Evolutionary conservation across 352 stramenopile genomes (phyloP), one percentile per base, ranked within the genome.

Genomic region (Phytophthora brassicae): DNA sequence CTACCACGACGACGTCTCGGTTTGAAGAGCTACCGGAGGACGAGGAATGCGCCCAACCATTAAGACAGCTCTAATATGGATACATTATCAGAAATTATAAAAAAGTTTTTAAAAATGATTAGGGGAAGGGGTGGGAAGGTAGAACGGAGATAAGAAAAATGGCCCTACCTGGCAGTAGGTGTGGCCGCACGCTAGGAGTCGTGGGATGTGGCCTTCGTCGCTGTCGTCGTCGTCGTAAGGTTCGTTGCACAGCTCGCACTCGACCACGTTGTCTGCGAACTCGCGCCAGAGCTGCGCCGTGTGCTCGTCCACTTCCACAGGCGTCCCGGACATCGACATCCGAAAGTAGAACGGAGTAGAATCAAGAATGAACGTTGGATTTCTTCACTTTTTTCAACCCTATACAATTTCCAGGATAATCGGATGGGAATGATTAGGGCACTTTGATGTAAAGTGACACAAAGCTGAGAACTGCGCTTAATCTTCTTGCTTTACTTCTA

Each of bases 181-280:
- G 57, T 94, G 85, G 24, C 85, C 85, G 64, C 85, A 94, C 14
- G 59, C 66, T 28, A 94, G 75, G 53, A 94, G 67, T 4, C 85
- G 79, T 23, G 85, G 85, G 35, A 89, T 73, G 56, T 92, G 85
- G 42, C 75, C 74, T 22, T 79, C 72, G 16, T 74, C 68, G 44
- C 83, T 61, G 52, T 84, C 72, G 39, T 79, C 69, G 47, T 92
- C 81, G 43, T 84, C 81, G 62, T 94, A 94, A 7, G 81, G 83
- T 63, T 92, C 81, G 69, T 94, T 92, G 68, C 85, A 94, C 22
- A 94, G 70, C 68, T 94, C 85, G 61, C 85, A 94, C 69, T 94
- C 85, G 61, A 94, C 75, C 43, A 79, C 85, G 60, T 72, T 88
- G 52, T 92, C 81, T 48, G 86, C 81, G 31, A 94, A 60, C 55